A percentile compares a stretch with the other conserved stretches of the same genome.
Conservation (phyloP, 257 asterid genomes). For the Striga asiatica region DNA sequence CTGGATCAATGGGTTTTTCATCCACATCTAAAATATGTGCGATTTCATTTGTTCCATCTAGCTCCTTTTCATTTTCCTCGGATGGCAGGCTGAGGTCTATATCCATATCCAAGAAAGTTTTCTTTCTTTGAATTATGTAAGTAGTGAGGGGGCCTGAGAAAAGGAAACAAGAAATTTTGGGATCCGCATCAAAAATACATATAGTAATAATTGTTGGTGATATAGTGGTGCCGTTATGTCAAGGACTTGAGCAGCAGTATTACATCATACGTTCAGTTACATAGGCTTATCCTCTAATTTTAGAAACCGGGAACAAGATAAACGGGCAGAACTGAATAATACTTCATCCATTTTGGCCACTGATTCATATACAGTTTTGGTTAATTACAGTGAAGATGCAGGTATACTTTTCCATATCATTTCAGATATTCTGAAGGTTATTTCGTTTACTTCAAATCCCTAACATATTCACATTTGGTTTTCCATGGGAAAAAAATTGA, state of each 20-base stretch:
- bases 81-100: conserved; percentile 88
- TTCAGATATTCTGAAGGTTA: background rate
- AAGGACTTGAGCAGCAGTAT: no score
- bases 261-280: no score
- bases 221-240: no score
- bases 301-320: no score
- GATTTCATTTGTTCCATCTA: conserved; percentile 54
- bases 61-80: conserved; percentile 64
- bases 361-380: background rate
- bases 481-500: background rate
- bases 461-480: background rate
- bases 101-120: conserved; percentile 55
- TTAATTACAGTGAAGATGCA: background rate
- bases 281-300: no score
- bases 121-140: conserved; percentile 11
- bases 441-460: background rate
- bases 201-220: no score
- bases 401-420: background rate
- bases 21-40: conserved; percentile 57
- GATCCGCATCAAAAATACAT: conserved; percentile 3
- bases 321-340: no score
- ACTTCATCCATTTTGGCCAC: background rate
- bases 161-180: conserved; percentile 5
- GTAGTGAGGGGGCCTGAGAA: conserved; percentile 20
- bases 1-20: conserved; percentile 49